Percentiles rank a stretch among this genome's conserved stretches.
Evolutionary conservation across 2,329 filamentous ascomycete species (phyloP).

Genomic region (Fusarium decemcellulare): DNA sequence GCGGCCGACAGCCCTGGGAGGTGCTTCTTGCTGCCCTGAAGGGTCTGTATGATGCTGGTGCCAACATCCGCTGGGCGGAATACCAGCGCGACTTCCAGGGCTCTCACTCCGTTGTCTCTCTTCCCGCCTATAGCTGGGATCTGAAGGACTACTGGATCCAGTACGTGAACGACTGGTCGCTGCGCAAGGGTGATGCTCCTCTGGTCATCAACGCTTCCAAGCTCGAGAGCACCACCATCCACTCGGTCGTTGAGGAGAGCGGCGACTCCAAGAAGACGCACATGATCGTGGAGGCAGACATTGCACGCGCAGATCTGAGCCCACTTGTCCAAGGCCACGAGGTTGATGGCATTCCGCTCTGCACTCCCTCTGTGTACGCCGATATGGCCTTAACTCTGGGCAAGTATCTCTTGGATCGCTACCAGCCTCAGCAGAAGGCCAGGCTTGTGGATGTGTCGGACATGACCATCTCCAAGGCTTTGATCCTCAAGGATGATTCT

Average conservation of each 20-base stretch:
- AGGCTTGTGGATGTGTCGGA: slow-evolving; percentile 37
- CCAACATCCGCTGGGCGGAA: slow-evolving; percentile 39
- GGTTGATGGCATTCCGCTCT: slow-evolving; percentile 38
- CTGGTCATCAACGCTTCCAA: slow-evolving; percentile 21
- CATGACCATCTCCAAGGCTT: slow-evolving; percentile 38
- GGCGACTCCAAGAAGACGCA: slow-evolving; percentile 29
- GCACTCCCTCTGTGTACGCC: slow-evolving; percentile 37
- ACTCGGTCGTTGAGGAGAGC: slow-evolving; percentile 32
- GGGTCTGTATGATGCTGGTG: slow-evolving; percentile 25
- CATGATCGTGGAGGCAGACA: slow-evolving; percentile 38
- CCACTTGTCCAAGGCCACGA: slow-evolving; percentile 36
- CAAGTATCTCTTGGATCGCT: slow-evolving; percentile 26
- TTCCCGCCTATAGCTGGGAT: slow-evolving; percentile 81
- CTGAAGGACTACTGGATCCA: slow-evolving; percentile 79
- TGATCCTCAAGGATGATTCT: slow-evolving; percentile 26
- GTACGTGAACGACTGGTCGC: slow-evolving; percentile 78
- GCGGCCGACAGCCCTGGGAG: slow-evolving; percentile 22
- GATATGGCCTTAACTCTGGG: slow-evolving; percentile 37
- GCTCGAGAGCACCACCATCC: slow-evolving; percentile 37
- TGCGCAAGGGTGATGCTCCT: slow-evolving; percentile 70
- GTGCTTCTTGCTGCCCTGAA: slow-evolving; percentile 24
- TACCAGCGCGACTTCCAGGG: slow-evolving; percentile 47
- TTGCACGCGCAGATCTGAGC: slow-evolving; percentile 36
- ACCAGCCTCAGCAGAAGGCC: slow-evolving; percentile 23
- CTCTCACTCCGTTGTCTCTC: slow-evolving; percentile 61